Evolutionary conservation across 441 rosid species (phyloP).

Genomic region (Rhodomyrtus psidioides): DNA sequence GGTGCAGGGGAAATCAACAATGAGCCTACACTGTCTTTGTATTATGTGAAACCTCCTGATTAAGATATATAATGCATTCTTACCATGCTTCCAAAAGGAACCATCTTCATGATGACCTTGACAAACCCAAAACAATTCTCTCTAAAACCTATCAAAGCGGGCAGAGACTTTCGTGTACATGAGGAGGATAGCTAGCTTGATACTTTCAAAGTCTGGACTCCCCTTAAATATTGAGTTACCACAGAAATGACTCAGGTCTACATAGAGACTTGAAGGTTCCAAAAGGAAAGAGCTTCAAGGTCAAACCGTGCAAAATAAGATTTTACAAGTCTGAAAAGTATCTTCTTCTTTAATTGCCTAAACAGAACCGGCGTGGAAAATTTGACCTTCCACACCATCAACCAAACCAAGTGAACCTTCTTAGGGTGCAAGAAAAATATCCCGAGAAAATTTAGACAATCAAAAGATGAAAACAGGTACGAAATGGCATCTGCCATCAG

Average conservation of each 20-base stretch:
- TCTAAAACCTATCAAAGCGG: background rate
- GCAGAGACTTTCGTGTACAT: background rate
- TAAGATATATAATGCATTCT: background rate
- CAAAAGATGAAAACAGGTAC: background rate
- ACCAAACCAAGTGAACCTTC: background rate
- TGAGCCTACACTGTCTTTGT: background rate
- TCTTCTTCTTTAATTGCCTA: background rate
- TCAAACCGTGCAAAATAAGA: background rate
- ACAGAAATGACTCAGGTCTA: no score
- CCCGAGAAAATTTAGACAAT: background rate
- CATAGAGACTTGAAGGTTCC: background rate
- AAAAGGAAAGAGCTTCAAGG: background rate
- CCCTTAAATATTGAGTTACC: background rate
- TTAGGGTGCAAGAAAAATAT: background rate
- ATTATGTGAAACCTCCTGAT: background rate
- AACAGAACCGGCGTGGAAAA: background rate
- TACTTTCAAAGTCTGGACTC: background rate
- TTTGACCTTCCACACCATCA: background rate
- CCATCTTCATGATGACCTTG: background rate
- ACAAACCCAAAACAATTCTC: background rate
- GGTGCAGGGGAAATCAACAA: background rate
- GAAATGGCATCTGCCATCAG: background rate
- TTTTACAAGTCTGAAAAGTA: background rate
- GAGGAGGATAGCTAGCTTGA: background rate
- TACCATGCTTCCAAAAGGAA: background rate